Evolutionary conservation across 2,329 filamentous ascomycete genomes (phyloP).

Genomic region (Claviceps purpurea): DNA sequence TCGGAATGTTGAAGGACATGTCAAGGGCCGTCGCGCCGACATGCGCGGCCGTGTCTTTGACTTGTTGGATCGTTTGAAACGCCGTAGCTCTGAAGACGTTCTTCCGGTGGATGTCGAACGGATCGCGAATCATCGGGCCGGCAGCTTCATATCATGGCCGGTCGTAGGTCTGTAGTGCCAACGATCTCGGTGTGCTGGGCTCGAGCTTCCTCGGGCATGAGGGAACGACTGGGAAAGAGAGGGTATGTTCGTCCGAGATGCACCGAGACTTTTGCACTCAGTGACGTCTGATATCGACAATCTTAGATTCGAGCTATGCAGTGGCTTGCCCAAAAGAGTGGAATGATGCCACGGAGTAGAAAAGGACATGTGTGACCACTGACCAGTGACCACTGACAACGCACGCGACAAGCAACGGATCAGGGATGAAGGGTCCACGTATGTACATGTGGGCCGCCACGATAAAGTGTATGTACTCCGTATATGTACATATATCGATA

Average conservation of each 20-base stretch:
- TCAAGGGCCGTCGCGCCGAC: constrained; percentile 35
- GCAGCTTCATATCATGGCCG: constrained; percentile 15
- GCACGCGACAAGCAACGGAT: background rate
- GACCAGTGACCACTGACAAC: background rate
- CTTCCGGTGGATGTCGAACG: constrained; percentile 29
- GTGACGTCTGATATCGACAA: background rate
- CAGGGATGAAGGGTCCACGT: no score
- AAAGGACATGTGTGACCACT: background rate
- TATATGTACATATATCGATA: no score
- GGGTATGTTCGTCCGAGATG: constrained; percentile 24
- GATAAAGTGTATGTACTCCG: no score
- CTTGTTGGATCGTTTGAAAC: constrained; percentile 28
- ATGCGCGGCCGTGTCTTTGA: constrained; percentile 35
- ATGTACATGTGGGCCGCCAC: no score
- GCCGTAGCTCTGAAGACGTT: constrained; percentile 36
- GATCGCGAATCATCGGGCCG: constrained; percentile 28
- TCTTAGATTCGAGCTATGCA: background rate
- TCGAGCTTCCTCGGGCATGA: background rate
- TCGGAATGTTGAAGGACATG: constrained; percentile 55
- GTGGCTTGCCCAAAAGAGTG: background rate
- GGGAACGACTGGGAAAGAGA: constrained; percentile 14
- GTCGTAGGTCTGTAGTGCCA: background rate
- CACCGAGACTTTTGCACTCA: background rate
- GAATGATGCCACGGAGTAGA: background rate
- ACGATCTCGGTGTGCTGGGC: background rate